These are phyloP conservation scores for Saccharomyces kudriavzevii DNA, from an alignment of 805 yeast genomes.

Conservation along the genomic window DNA sequence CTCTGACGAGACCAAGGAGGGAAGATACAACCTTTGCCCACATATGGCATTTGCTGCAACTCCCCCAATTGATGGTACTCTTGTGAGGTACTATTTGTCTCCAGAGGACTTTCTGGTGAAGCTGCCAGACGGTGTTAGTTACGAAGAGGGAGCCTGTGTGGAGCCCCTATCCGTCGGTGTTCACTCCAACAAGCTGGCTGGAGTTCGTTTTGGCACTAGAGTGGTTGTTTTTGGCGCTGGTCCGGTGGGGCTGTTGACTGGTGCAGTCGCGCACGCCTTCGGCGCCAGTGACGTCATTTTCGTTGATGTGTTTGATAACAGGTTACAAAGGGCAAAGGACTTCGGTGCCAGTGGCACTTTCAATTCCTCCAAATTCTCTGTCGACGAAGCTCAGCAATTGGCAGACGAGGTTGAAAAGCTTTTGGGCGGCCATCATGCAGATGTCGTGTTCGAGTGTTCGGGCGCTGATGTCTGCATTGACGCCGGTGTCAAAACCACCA, in stretches of 20 bases:
- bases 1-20: slow-evolving; percentile 68
- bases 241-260: slow-evolving; percentile 73
- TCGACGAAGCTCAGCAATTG: slow-evolving; percentile 20
- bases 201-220: slow-evolving; percentile 53
- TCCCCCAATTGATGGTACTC: slow-evolving; percentile 79
- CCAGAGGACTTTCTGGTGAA: slow-evolving; percentile 81
- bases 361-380: slow-evolving; percentile 32
- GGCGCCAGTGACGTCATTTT: slow-evolving; percentile 66
- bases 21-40: slow-evolving; percentile 77
- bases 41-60: slow-evolving; percentile 87
- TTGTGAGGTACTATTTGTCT: slow-evolving; percentile 59
- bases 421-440: slow-evolving; percentile 34
- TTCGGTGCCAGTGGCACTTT: slow-evolving; percentile 61
- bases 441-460: slow-evolving; percentile 70
- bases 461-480: slow-evolving; percentile 75
- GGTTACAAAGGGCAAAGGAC: slow-evolving; percentile 58
- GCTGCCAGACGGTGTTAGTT: slow-evolving; percentile 66
- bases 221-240: slow-evolving; percentile 84
- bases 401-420: slow-evolving; percentile 21
- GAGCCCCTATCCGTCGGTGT: slow-evolving; percentile 87
- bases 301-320: too few relatives aligned
- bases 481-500: slow-evolving; percentile 54
- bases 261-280: slow-evolving; percentile 63
- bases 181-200: slow-evolving; percentile 62
- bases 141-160: slow-evolving; percentile 80